phyloP scores from a whole-genome alignment of 768 basidiomycete species.

The Lentinula aciculospora region DNA sequence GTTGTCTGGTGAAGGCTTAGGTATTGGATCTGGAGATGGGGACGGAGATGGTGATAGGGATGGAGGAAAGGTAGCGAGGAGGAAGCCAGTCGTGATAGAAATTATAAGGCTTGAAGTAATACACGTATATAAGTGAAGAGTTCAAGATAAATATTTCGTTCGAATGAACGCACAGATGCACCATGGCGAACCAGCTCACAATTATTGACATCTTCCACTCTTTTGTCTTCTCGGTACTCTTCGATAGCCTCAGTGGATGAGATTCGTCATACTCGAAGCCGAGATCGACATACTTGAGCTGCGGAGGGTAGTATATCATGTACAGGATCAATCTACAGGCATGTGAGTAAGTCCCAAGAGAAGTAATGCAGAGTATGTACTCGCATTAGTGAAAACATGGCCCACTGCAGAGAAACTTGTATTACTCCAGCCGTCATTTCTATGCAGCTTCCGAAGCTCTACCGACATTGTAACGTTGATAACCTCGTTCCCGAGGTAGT shows the following conservation, averaged over 20 bases:
- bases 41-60: conserved; percentile 25
- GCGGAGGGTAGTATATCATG: conserved; percentile 85
- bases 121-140: conserved; percentile 5
- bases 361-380: conserved; percentile 21
- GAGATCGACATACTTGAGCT: conserved; percentile 64
- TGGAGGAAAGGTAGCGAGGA: conserved; percentile 42
- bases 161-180: conserved; percentile 63
- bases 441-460: conserved; percentile 69
- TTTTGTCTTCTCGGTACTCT: conserved; percentile 46
- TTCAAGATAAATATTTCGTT: not conserved
- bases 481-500: not conserved
- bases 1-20: conserved; percentile 22
- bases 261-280: conserved; percentile 35
- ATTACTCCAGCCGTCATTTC: conserved; percentile 78
- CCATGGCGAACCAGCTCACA: conserved; percentile 62
- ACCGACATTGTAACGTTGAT: not conserved
- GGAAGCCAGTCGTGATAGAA: conserved; percentile 53
- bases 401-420: conserved; percentile 82
- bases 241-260: conserved; percentile 34
- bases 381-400: conserved; percentile 78
- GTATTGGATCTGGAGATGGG: conserved; percentile 32
- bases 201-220: conserved; percentile 78
- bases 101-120: conserved; percentile 41
- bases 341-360: not conserved
- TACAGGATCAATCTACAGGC: conserved; percentile 78